These are phyloP conservation scores for Xylaria arbuscula DNA, from an alignment of 2,329 filamentous ascomycete species.

Conservation along the genomic window DNA sequence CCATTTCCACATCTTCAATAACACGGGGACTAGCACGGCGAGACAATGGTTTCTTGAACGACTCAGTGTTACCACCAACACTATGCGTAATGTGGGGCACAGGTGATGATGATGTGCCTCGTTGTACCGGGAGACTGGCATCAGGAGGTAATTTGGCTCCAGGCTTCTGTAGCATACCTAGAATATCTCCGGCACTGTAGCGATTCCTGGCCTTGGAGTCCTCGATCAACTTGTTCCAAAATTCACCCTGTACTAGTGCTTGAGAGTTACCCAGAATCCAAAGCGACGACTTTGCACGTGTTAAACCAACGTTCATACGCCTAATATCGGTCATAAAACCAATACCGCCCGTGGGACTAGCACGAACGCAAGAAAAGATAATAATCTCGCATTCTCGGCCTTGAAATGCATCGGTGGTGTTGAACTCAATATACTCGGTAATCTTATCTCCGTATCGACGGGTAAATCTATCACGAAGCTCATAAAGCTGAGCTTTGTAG, in stretches of 20 bases:
- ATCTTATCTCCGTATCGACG: constrained; percentile 79
- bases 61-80: not conserved
- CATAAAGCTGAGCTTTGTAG: constrained; percentile 91
- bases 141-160: constrained; percentile 51
- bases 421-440: constrained; percentile 88
- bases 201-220: constrained; percentile 79
- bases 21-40: constrained; percentile 17
- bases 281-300: constrained; percentile 93
- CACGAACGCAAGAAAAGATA: constrained; percentile 98
- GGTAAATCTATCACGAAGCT: constrained; percentile 80
- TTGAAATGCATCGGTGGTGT: constrained; percentile 98
- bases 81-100: constrained; percentile 3
- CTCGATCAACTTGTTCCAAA: constrained; percentile 87
- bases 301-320: constrained; percentile 99
- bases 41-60: not conserved
- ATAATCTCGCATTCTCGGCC: constrained; percentile 97
- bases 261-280: constrained; percentile 96
- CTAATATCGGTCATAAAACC: constrained; percentile 98
- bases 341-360: constrained; percentile 90
- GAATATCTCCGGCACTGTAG: constrained; percentile 76
- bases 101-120: constrained; percentile 14
- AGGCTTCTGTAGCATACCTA: constrained; percentile 61
- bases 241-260: constrained; percentile 86
- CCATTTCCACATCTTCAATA: constrained; percentile 47
- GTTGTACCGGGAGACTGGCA: constrained; percentile 30